Conservation (phyloP, 2,329 filamentous ascomycete species). For the Colletotrichum falcatum region DNA sequence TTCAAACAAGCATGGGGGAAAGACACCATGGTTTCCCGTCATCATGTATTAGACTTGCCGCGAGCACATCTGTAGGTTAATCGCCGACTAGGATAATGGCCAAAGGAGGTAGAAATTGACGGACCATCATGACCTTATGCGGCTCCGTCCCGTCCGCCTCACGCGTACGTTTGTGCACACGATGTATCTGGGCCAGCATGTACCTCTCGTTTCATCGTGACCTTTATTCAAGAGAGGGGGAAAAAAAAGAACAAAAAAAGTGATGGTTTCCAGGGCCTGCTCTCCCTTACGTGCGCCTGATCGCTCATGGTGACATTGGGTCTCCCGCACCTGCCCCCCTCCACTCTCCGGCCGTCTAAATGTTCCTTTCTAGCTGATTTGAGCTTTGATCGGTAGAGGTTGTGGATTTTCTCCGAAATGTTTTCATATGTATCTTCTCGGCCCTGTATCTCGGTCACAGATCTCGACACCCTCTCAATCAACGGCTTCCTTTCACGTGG, state of each 20-base stretch:
- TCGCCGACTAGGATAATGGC: constrained; percentile 31
- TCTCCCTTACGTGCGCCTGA: constrained; percentile 23
- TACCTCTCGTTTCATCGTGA: constrained; percentile 29
- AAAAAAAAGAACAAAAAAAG: neutral
- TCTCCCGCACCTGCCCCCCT: neutral
- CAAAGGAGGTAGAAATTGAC: constrained; percentile 1
- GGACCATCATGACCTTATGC: constrained; percentile 5
- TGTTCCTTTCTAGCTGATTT: constrained; percentile 12
- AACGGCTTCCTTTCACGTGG: neutral
- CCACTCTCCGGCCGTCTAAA: constrained; percentile 26
- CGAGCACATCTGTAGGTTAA: constrained; percentile 20
- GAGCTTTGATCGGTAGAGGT: neutral
- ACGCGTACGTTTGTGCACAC: too few species aligned
- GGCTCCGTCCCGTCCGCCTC: neutral
- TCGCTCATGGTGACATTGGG: constrained; percentile 24
- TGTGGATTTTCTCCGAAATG: neutral
- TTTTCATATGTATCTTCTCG: neutral
- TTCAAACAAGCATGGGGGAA: constrained; percentile 2
- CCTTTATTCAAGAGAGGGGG: constrained; percentile 35
- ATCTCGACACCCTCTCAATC: neutral
- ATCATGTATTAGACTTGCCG: constrained; percentile 30
- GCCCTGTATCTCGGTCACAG: neutral
- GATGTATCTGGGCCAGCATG: neutral
- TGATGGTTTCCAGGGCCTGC: constrained; percentile 25
- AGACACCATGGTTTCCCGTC: neutral